Conservation (phyloP, 495 filamentous ascomycete species). For the Opeltia flavorubescens region DNA sequence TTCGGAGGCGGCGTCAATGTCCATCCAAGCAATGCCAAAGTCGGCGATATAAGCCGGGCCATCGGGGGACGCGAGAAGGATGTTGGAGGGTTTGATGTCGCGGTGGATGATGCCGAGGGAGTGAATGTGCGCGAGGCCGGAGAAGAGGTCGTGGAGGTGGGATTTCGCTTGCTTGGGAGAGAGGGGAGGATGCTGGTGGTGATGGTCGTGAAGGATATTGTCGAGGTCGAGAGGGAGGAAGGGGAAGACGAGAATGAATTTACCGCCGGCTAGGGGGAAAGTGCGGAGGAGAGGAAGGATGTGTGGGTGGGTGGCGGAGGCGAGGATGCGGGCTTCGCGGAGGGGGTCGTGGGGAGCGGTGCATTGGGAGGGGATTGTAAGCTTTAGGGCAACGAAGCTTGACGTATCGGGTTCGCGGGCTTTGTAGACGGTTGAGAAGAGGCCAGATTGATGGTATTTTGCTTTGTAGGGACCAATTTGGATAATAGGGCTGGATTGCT, state of each 20-base stretch:
- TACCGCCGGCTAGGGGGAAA: constrained; percentile 55
- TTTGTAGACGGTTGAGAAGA: constrained; percentile 75
- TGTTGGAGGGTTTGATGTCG: constrained; percentile 85
- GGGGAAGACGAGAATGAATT: constrained; percentile 68
- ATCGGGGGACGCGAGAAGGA: constrained; percentile 53
- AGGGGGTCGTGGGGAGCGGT: constrained; percentile 66
- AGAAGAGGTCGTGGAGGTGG: constrained; percentile 53
- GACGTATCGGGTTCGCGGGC: constrained; percentile 23
- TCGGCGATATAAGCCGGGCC: constrained; percentile 70
- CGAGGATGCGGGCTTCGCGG: constrained; percentile 63
- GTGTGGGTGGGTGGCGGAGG: constrained; percentile 27
- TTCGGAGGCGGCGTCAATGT: constrained; percentile 45
- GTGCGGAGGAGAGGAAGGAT: constrained; percentile 58
- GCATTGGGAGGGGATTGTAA: constrained; percentile 60
- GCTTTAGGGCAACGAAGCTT: constrained; percentile 61
- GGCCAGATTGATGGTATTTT: constrained; percentile 53
- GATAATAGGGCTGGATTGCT: background rate
- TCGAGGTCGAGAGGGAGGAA: constrained; percentile 63
- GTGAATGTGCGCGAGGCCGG: constrained; percentile 61
- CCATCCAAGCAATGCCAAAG: constrained; percentile 83
- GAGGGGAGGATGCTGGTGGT: constrained; percentile 14
- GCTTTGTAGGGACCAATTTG: constrained; percentile 66
- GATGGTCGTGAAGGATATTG: constrained; percentile 37
- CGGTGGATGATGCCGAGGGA: constrained; percentile 67
- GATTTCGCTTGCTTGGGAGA: constrained; percentile 28